These are phyloP conservation scores for Podospora tetraspora DNA, from an alignment of 495 filamentous ascomycete species.

Conservation along the genomic window DNA sequence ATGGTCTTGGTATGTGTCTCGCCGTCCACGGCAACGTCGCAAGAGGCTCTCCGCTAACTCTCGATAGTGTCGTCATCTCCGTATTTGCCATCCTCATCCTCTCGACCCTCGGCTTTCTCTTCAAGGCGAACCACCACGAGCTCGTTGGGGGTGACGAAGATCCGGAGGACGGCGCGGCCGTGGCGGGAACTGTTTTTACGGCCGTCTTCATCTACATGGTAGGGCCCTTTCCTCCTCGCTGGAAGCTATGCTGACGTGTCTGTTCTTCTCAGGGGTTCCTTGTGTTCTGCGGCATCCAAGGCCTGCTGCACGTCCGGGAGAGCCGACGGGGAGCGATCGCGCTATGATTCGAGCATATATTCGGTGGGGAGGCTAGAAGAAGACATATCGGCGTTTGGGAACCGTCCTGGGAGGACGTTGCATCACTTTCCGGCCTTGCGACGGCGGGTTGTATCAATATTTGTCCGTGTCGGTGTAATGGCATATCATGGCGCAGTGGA, in stretches of 20 bases:
- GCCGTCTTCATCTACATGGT: conserved; percentile 83
- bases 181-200: conserved; percentile 76
- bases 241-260: conserved; percentile 12
- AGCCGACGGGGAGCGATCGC: conserved; percentile 77
- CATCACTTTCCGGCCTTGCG: conserved; percentile 6
- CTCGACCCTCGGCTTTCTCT: conserved; percentile 73
- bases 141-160: conserved; percentile 72
- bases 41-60: neutral
- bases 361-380: conserved; percentile 2
- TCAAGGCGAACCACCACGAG: conserved; percentile 68
- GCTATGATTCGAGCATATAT: conserved; percentile 38
- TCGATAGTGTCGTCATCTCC: conserved; percentile 73
- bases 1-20: conserved; percentile 71
- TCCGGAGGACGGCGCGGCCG: conserved; percentile 65
- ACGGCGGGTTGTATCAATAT: conserved; percentile 11
- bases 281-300: conserved; percentile 83
- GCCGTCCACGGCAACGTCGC: neutral
- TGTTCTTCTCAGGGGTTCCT: conserved; percentile 64
- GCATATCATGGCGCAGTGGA: conserved; percentile 4
- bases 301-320: conserved; percentile 69
- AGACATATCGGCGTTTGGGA: conserved; percentile 25
- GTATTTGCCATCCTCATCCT: conserved; percentile 85
- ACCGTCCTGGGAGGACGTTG: conserved; percentile 8
- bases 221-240: conserved; percentile 31
- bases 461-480: conserved; percentile 6